These are phyloP conservation scores for Myriosclerotinia duriaeana DNA, from an alignment of 2,329 filamentous ascomycete genomes.

Conservation along the genomic window DNA sequence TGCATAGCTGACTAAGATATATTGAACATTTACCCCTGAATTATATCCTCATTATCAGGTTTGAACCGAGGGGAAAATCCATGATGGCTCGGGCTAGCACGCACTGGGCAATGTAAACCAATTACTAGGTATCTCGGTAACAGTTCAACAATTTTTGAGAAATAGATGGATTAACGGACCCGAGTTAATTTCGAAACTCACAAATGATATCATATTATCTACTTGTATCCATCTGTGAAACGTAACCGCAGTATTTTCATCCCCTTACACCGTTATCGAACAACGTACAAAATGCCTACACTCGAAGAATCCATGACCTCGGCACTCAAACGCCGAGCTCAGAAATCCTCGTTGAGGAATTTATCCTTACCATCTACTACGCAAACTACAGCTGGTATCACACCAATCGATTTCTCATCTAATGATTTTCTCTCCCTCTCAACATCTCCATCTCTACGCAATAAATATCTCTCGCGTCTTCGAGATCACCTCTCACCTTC, in stretches of 20 bases:
- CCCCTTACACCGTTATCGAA: neutral
- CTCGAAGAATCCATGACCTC: conserved; percentile 16
- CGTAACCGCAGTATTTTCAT: neutral
- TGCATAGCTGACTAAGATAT: neutral
- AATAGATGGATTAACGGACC: neutral
- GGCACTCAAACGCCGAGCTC: conserved; percentile 18
- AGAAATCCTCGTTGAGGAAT: conserved; percentile 19
- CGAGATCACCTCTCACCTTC: conserved; percentile 3
- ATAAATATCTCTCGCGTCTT: conserved; percentile 29
- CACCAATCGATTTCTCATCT: conserved; percentile 44
- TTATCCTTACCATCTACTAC: conserved; percentile 13
- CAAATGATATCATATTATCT: conserved; percentile 6
- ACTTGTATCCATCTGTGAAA: conserved; percentile 4
- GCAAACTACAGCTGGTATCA: conserved; percentile 42
- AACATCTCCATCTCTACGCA: conserved; percentile 27
- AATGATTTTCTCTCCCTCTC: conserved; percentile 38
- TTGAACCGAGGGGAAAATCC: neutral
- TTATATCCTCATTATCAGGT: neutral
- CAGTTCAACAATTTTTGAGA: neutral
- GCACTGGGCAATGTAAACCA: neutral
- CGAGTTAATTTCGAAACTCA: neutral
- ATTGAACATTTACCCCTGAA: neutral
- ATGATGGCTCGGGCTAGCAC: neutral
- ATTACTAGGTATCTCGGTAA: neutral
- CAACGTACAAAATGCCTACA: conserved; percentile 10